Percentiles rank a stretch among this genome's conserved stretches.
Conservation (phyloP, 345 rosid species). For the Salix suchowensis region DNA sequence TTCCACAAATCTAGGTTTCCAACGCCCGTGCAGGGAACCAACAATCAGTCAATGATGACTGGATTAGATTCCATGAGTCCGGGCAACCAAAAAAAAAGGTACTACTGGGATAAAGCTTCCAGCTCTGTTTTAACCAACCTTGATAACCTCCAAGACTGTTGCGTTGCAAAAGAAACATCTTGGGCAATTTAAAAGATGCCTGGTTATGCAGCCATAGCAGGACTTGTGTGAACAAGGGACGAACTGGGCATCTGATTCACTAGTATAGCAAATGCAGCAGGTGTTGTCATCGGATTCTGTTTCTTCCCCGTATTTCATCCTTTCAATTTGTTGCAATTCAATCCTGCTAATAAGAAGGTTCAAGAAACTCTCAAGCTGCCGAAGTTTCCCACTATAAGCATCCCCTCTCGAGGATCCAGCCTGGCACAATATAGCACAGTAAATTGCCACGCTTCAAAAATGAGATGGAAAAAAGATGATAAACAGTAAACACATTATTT, state of each 20-base stretch:
- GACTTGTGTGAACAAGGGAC: constrained; percentile 80
- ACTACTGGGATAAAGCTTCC: background rate
- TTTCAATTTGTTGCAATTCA: constrained; percentile 37
- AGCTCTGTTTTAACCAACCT: constrained; percentile 20
- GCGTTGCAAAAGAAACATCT: constrained; percentile 97
- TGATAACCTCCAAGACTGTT: constrained; percentile 55
- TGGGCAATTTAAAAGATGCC: constrained; percentile 84
- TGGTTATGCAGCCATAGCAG: constrained; percentile 89
- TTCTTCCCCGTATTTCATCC: constrained; percentile 24
- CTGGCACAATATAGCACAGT: constrained; percentile 31
- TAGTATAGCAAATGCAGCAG: constrained; percentile 83
- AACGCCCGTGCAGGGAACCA: constrained; percentile 1
- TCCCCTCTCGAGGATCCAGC: constrained; percentile 60
- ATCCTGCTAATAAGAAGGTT: constrained; percentile 48
- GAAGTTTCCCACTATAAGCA: constrained; percentile 42
- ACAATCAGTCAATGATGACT: too few species aligned
- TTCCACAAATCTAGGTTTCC: background rate
- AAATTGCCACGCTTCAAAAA: background rate
- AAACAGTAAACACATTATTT: background rate
- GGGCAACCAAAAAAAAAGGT: background rate
- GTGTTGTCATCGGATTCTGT: constrained; percentile 48
- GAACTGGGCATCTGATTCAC: constrained; percentile 61
- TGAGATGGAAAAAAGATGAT: background rate
- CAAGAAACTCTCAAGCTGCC: constrained; percentile 59
- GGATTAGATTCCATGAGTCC: background rate